Percentiles rank a stretch among this genome's conserved stretches.
Conservation (phyloP, 1,284 basidiomycete genomes). For the Ustilago hordei region DNA sequence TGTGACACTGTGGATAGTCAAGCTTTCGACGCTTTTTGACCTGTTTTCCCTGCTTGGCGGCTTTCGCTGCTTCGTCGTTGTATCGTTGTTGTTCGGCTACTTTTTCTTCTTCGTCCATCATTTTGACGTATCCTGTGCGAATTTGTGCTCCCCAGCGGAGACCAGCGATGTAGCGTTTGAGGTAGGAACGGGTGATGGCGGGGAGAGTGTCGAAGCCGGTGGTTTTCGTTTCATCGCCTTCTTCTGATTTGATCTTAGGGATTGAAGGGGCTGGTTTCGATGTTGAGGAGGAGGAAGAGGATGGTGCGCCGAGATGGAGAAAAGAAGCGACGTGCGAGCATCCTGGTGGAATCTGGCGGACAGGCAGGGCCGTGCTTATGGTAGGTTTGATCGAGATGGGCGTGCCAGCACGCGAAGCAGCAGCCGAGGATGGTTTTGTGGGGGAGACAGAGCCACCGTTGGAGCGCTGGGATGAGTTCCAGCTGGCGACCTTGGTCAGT, state of each 20-base stretch:
- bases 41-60: constrained; percentile 35
- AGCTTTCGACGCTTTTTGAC: constrained; percentile 39
- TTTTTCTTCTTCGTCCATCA: constrained; percentile 48
- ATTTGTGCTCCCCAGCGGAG: constrained; percentile 60
- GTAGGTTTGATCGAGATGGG: constrained; percentile 12
- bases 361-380: constrained; percentile 1
- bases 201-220: constrained; percentile 36
- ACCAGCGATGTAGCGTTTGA: constrained; percentile 58
- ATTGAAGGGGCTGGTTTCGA: not conserved
- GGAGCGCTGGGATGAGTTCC: constrained; percentile 32
- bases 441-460: constrained; percentile 37
- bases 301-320: constrained; percentile 21
- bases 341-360: constrained; percentile 40
- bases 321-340: constrained; percentile 35
- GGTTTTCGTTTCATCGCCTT: constrained; percentile 18
- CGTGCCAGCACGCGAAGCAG: constrained; percentile 40
- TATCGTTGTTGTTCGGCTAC: constrained; percentile 27
- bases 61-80: constrained; percentile 21
- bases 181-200: constrained; percentile 15
- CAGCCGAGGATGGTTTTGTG: constrained; percentile 32
- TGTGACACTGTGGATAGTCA: constrained; percentile 60
- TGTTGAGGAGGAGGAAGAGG: constrained; percentile 3
- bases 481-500: constrained; percentile 31
- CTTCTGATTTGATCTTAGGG: constrained; percentile 44
- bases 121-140: constrained; percentile 50